phyloP scores from a whole-genome alignment of 495 filamentous ascomycete species.

The Corynascus novoguineensis region DNA sequence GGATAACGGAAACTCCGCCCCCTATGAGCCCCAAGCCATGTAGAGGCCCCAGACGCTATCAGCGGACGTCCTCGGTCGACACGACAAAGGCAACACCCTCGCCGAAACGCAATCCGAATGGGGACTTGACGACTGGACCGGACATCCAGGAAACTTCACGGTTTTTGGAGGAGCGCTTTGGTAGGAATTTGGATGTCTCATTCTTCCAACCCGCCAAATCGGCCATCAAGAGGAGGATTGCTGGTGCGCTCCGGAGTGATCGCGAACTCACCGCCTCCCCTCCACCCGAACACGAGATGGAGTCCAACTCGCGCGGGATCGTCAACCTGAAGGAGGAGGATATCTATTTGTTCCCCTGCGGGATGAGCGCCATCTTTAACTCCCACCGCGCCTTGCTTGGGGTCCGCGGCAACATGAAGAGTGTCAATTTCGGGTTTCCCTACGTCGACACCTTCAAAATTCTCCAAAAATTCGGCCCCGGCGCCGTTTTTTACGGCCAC shows the following conservation, averaged over 20 bases:
- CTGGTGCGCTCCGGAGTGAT: slow-evolving; percentile 73
- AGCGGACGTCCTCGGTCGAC: slow-evolving; percentile 53
- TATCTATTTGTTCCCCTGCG: slow-evolving; percentile 79
- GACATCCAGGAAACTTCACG: slow-evolving; percentile 59
- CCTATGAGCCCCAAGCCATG: slow-evolving; percentile 39
- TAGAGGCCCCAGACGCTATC: slow-evolving; percentile 69
- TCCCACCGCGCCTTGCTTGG: slow-evolving; percentile 66
- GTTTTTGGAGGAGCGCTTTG: slow-evolving; percentile 93
- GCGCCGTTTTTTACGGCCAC: slow-evolving; percentile 84
- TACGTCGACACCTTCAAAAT: slow-evolving; percentile 97
- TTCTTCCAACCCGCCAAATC: slow-evolving; percentile 76
- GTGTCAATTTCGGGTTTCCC: slow-evolving; percentile 77
- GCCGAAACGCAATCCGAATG: slow-evolving; percentile 7
- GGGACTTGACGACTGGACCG: slow-evolving; percentile 6
- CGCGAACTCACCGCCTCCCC: slow-evolving; percentile 51
- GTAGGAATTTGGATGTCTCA: slow-evolving; percentile 75
- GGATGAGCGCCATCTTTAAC: slow-evolving; percentile 94
- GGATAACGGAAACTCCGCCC: slow-evolving; percentile 14
- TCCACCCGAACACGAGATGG: slow-evolving; percentile 31
- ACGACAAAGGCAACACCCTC: slow-evolving; percentile 13
- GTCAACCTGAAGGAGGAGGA: slow-evolving; percentile 78
- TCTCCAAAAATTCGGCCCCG: slow-evolving; percentile 88
- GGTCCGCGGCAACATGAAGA: slow-evolving; percentile 55
- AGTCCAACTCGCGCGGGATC: slow-evolving; percentile 49
- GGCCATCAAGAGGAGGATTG: slow-evolving; percentile 80